Conservation (phyloP, 2,329 filamentous ascomycete genomes). For the Ascochyta fabae region DNA sequence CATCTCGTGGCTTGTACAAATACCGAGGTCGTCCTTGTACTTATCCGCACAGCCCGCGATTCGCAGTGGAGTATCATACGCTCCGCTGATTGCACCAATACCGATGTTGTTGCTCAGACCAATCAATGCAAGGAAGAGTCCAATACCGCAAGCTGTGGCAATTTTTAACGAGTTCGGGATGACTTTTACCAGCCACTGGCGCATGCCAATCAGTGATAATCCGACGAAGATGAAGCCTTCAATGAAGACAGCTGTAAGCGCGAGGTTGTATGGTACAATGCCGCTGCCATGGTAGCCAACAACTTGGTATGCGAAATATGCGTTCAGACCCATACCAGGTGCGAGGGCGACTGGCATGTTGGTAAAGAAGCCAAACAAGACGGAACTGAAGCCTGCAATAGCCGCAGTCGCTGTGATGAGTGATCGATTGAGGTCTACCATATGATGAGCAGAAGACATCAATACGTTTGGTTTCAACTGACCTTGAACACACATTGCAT, state of each 20-base stretch:
- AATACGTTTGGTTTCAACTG: background rate
- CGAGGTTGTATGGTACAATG: conserved; percentile 73
- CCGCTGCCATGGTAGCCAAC: conserved; percentile 80
- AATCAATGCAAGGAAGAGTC: conserved; percentile 78
- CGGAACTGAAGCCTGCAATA: conserved; percentile 76
- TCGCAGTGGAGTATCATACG: conserved; percentile 68
- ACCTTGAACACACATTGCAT: conserved; percentile 63
- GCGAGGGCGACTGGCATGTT: conserved; percentile 65
- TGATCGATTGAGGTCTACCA: conserved; percentile 69
- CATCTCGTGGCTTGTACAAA: conserved; percentile 77
- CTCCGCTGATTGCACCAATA: conserved; percentile 77
- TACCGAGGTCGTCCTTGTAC: conserved; percentile 55
- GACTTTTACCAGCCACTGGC: conserved; percentile 84
- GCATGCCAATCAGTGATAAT: conserved; percentile 78
- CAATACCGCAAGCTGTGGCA: conserved; percentile 84
- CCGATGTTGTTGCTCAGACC: conserved; percentile 80
- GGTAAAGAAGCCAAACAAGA: conserved; percentile 80
- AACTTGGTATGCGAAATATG: conserved; percentile 83
- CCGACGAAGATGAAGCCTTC: conserved; percentile 86
- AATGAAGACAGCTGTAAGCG: conserved; percentile 84
- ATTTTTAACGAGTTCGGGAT: conserved; percentile 86
- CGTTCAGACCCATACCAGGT: conserved; percentile 67
- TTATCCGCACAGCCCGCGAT: conserved; percentile 75
- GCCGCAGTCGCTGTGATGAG: conserved; percentile 84
- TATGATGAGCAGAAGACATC: background rate